phyloP scores from a whole-genome alignment of 1,284 basidiomycete species.

The Ustilago esculenta region DNA sequence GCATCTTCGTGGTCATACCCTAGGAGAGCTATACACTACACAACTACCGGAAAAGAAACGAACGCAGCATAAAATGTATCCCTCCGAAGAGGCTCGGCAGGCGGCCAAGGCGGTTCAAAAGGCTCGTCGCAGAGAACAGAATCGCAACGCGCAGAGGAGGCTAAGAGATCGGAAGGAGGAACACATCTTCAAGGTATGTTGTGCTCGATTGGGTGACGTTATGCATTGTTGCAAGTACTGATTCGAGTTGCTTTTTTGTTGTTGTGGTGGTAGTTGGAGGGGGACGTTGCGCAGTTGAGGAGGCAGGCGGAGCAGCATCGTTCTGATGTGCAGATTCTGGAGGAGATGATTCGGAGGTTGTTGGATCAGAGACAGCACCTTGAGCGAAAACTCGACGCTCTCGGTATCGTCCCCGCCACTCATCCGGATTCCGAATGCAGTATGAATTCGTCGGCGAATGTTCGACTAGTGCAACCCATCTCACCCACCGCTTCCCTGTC shows the following conservation, averaged over 20 bases:
- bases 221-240: too few species aligned
- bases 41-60: conserved; percentile 16
- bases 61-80: conserved; percentile 10
- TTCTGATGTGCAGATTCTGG: conserved; percentile 4
- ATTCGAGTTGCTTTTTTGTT: too few species aligned
- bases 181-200: conserved; percentile 35
- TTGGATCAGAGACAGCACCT: conserved; percentile 16
- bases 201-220: too few species aligned
- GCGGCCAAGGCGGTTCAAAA: conserved; percentile 33
- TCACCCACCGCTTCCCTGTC: too few species aligned
- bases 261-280: conserved; percentile 18
- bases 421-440: too few species aligned
- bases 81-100: conserved; percentile 22
- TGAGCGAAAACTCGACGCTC: conserved; percentile 1
- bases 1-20: neutral
- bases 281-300: conserved; percentile 14
- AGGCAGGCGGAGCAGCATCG: conserved; percentile 9
- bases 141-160: conserved; percentile 32
- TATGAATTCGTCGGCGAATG: too few species aligned
- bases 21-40: conserved; percentile 6
- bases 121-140: conserved; percentile 31
- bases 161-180: conserved; percentile 37
- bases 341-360: conserved; percentile 29
- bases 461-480: too few species aligned
- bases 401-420: neutral